Evolutionary conservation across 441 rosid species (phyloP), one percentile per base, ranked within the genome.

Genomic region (Kokia cookei): DNA sequence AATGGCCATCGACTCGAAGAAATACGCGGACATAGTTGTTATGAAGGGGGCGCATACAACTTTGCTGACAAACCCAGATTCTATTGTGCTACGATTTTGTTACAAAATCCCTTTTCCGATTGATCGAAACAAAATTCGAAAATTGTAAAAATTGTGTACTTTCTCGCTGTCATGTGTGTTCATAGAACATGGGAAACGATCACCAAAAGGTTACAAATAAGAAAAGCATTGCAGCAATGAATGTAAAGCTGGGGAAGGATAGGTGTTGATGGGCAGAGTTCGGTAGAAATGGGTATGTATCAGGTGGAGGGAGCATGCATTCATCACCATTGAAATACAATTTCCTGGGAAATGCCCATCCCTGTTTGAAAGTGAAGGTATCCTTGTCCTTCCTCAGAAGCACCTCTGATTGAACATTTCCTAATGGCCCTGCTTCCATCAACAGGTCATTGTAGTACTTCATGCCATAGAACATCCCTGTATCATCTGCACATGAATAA

Each of bases 301-400:
- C 97, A 4, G 98, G 98, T 58, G 93, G 87, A 4, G 97, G 97
- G 27, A 92, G 82, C 90, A 87, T 85, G 81, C 94, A 88, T 72
- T 85, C 86, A 3, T 90, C 89, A 5, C 94, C 92, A 61, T 88
- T 88, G 83, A 90, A 85, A 76, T 90, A 90, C 17, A 86, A 84
- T 77, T 83, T 87, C 82, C 90, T 74, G 0, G 94, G 92, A 75
- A 90, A 90, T 6, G 92, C 92, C 92, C 94, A 88, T 48, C 92
- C 94, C 35, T 90, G 86, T 78, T 84, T 87, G 77, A 90, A 85
- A 32, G 86, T 84, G 77, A 89, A 82, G 22, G 87, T 86, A 73
- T 82, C 77, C 82, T 79, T 80, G 79, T 90, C 93, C 79, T 88
- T 90, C 79, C 66, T 81, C 6, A 90, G 84, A 32, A 90, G 93